Evolutionary conservation across 2,329 filamentous ascomycete genomes (phyloP).

Genomic region (Fusarium sarcochroum): DNA sequence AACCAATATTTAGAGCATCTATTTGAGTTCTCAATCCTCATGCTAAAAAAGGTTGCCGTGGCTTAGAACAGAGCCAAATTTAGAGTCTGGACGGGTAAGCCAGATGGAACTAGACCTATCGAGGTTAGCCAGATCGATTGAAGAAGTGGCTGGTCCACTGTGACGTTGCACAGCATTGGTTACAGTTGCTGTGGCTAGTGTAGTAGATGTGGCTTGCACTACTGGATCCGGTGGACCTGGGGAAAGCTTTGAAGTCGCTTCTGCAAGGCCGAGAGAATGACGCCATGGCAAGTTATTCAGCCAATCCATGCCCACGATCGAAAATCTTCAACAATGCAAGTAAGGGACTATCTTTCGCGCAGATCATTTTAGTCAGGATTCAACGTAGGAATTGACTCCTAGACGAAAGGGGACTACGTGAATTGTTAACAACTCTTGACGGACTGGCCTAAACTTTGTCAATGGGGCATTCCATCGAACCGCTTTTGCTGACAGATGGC

Average conservation of each 20-base stretch:
- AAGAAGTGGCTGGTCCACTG: constrained; percentile 41
- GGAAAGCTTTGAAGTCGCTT: constrained; percentile 37
- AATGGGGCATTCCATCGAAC: constrained; percentile 28
- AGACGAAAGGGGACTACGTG: neutral
- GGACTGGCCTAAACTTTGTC: constrained; percentile 13
- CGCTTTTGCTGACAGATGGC: neutral
- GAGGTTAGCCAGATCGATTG: constrained; percentile 1
- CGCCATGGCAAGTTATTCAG: constrained; percentile 31
- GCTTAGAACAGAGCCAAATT: constrained; percentile 45
- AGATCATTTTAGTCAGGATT: constrained; percentile 7
- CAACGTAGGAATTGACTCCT: neutral
- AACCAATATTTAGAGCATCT: constrained; percentile 1
- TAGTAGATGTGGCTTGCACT: constrained; percentile 21
- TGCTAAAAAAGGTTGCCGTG: constrained; percentile 28
- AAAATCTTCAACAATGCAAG: constrained; percentile 31
- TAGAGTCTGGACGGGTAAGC: constrained; percentile 32
- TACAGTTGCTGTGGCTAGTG: constrained; percentile 18
- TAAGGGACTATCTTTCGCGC: constrained; percentile 11
- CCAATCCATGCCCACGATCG: constrained; percentile 34
- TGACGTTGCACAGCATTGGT: constrained; percentile 26
- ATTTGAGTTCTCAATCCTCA: constrained; percentile 13
- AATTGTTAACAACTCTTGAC: neutral
- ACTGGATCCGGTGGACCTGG: constrained; percentile 19
- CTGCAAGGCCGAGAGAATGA: constrained; percentile 30
- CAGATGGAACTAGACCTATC: constrained; percentile 28